Percentiles rank a stretch among this genome's conserved stretches.
Evolutionary conservation across 768 basidiomycete species (phyloP).

Genomic region (Fibroporia radiculosa): DNA sequence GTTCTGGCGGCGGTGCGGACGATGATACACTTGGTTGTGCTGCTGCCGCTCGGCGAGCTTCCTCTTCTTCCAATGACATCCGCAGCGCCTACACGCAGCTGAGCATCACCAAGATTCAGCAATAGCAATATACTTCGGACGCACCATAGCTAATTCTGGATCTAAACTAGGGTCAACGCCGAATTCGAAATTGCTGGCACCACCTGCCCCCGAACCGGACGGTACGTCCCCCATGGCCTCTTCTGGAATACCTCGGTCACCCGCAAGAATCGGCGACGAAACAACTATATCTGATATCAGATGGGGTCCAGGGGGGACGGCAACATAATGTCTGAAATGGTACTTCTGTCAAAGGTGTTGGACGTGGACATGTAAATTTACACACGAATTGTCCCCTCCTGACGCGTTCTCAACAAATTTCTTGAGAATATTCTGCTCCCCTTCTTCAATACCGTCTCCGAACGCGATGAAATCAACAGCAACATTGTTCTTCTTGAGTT

Average conservation of each 20-base stretch:
- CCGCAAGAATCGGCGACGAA: conserved; percentile 75
- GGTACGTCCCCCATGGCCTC: conserved; percentile 44
- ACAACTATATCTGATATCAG: conserved; percentile 80
- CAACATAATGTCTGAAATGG: conserved; percentile 63
- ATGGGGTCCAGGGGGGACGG: conserved; percentile 68
- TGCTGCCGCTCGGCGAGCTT: conserved; percentile 59
- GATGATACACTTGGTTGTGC: conserved; percentile 30
- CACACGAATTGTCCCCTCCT: conserved; percentile 83
- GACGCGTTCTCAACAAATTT: conserved; percentile 78
- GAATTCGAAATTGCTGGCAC: conserved; percentile 62
- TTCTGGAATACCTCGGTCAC: conserved; percentile 67
- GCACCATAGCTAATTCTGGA: conserved; percentile 93
- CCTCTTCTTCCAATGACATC: conserved; percentile 95
- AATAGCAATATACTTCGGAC: not conserved
- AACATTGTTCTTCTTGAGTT: conserved; percentile 99
- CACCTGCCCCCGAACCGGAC: conserved; percentile 34
- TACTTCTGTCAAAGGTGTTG: not conserved
- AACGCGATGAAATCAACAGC: conserved; percentile 88
- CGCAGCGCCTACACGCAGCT: conserved; percentile 73
- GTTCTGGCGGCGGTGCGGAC: conserved; percentile 26
- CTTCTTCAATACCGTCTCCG: conserved; percentile 82
- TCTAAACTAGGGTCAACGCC: conserved; percentile 94
- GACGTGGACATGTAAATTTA: conserved; percentile 10
- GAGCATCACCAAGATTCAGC: not conserved
- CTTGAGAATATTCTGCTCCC: conserved; percentile 61